Percentiles rank a stretch among this genome's conserved stretches.
These are phyloP conservation scores for Debaryomyces subglobosus DNA, from an alignment of 1,139 yeast genomes.

Conservation along the genomic window DNA sequence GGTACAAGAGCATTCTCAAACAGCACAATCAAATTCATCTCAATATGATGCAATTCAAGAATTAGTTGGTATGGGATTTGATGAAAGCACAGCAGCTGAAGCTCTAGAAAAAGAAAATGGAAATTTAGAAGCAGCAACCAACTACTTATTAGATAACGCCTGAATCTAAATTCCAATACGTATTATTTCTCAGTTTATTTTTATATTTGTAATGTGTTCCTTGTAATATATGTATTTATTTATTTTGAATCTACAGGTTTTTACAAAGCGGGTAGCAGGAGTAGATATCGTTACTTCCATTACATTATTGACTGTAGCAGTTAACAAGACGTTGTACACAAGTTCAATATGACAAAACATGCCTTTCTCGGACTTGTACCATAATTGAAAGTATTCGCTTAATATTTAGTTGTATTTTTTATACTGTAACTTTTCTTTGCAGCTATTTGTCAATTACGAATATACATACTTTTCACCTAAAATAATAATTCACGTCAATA, in stretches of 20 bases:
- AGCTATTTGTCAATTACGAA: too few species aligned
- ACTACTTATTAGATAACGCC: constrained; percentile 74
- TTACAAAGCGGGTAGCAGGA: too few species aligned
- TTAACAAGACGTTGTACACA: too few species aligned
- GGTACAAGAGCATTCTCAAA: background rate
- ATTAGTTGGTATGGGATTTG: constrained; percentile 89
- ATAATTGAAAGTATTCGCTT: too few species aligned
- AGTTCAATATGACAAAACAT: too few species aligned
- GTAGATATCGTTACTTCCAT: too few species aligned
- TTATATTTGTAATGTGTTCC: background rate
- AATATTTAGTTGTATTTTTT: too few species aligned
- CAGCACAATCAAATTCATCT: constrained; percentile 5
- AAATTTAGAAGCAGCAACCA: constrained; percentile 84
- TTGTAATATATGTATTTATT: background rate
- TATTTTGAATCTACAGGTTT: background rate
- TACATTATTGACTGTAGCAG: too few species aligned
- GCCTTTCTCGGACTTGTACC: too few species aligned
- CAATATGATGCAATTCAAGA: constrained; percentile 55
- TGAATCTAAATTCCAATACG: constrained; percentile 17
- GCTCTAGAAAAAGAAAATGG: constrained; percentile 74
- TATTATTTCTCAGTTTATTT: background rate
- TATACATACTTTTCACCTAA: too few species aligned
- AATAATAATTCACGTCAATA: too few species aligned
- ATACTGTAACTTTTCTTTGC: too few species aligned
- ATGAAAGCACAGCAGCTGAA: constrained; percentile 58